phyloP scores from a whole-genome alignment of 768 basidiomycete species.

The Podaxis mareebaensis region DNA sequence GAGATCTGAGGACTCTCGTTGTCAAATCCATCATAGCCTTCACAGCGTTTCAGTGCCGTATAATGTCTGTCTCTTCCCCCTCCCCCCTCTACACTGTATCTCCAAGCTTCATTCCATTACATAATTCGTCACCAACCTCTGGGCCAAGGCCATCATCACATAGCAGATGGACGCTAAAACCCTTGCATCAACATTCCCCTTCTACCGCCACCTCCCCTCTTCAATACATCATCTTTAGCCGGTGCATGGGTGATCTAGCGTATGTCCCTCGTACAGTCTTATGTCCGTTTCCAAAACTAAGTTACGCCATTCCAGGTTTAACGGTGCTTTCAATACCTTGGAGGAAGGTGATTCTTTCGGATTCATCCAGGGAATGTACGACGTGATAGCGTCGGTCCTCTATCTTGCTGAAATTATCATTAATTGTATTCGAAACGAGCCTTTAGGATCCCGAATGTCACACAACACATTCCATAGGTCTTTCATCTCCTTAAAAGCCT shows the following conservation, averaged over 20 bases:
- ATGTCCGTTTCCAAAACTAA: background rate
- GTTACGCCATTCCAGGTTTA: constrained; percentile 25
- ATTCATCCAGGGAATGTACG: constrained; percentile 23
- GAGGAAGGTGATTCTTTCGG: constrained; percentile 28
- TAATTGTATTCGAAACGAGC: background rate
- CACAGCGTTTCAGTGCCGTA: too few species aligned
- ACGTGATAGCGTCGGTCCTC: constrained; percentile 23
- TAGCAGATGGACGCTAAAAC: too few species aligned
- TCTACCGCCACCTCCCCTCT: too few species aligned
- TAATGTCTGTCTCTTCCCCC: too few species aligned
- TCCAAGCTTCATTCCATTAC: too few species aligned
- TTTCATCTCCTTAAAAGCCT: background rate
- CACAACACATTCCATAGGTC: constrained; percentile 17
- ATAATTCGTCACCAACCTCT: too few species aligned
- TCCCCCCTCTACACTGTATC: too few species aligned
- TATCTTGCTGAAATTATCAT: background rate
- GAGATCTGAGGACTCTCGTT: too few species aligned
- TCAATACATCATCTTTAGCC: too few species aligned
- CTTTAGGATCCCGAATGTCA: constrained; percentile 18
- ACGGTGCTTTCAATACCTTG: constrained; percentile 28
- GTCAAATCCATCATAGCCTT: too few species aligned
- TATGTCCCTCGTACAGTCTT: constrained; percentile 19
- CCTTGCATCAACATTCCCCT: too few species aligned
- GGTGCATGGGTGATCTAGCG: constrained; percentile 36
- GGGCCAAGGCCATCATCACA: too few species aligned